Evolutionary conservation across 1,139 yeast genomes (phyloP), one percentile per base, ranked within the genome.

Genomic region (Yamadazyma mexicana): DNA sequence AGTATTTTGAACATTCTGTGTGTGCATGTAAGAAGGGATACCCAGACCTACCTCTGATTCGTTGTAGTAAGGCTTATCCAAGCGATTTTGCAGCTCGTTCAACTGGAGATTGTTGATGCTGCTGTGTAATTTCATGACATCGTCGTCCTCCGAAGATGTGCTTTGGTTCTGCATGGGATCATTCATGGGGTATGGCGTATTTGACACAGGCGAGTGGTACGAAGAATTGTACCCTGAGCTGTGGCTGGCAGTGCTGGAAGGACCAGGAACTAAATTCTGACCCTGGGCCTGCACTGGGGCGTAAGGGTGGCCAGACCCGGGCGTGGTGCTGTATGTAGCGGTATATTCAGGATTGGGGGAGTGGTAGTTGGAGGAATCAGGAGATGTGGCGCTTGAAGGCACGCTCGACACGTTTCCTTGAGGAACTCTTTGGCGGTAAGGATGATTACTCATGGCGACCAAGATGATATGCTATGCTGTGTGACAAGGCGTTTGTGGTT

Each of bases 361-460:
- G 14, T 45, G 39, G 23, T 40, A 42, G 24, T 40, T 48, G 20
- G 46, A 41, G 15, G 39, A 33, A 11, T 38, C 25, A 10, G 47
- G 44, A 11, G 44, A 37, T 12, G 46, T 31, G 7, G 39, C 9
- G 17, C 20, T 37, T 18, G 45, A 31, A 6, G 37, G 31, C 3
- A 20, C n/a, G 26, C 17, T 5, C 27, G 32, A 31, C 23, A 29
- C 31, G 10, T 28, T 33, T 11, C 25, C 29, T 22, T 37, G 42
- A n/a, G 49, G 47, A 14, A 51, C 55, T 47, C 58, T 61, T 44
- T 62, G 69, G 40, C 70, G 65, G 47, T 65, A 65, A 5, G 72
- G 70, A 42, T 66, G 70, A 25, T 33, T 25, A 4, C 40, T 37
- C 43, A 40, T 40, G 34, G 4, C 8, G 16, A 12, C 12, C 6